Percentiles rank a stretch among this genome's conserved stretches.
Evolutionary conservation across 208 protist genomes (phyloP).

Genomic region (Leishmania aethiopica): DNA sequence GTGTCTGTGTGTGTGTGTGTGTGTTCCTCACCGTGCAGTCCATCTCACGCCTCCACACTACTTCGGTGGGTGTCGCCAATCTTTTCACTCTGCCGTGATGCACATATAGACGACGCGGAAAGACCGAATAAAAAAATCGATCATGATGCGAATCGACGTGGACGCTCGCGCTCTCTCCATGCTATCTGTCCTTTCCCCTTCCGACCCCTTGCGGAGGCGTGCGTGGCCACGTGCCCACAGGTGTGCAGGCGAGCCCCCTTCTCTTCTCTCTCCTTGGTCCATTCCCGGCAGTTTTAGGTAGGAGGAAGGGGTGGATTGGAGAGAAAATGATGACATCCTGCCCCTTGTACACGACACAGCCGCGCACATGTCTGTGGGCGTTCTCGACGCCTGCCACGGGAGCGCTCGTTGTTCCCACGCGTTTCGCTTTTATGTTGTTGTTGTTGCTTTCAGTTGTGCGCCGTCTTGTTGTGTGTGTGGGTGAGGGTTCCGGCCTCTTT

Average conservation of each 20-base stretch:
- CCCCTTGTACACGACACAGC: neutral
- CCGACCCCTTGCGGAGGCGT: neutral
- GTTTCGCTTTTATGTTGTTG: neutral
- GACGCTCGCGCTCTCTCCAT: neutral
- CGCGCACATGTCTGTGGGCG: neutral
- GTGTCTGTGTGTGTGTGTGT: constrained; percentile 1
- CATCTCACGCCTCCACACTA: neutral
- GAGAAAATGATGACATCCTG: neutral
- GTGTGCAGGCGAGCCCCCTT: neutral
- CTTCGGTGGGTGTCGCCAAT: neutral
- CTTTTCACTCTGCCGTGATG: neutral
- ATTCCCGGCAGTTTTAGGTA: neutral
- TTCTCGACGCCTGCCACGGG: neutral
- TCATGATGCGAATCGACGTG: neutral
- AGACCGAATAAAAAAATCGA: neutral
- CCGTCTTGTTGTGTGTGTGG: neutral
- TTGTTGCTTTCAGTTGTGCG: neutral
- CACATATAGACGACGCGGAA: neutral
- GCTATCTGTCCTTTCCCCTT: neutral
- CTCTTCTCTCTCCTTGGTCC: neutral
- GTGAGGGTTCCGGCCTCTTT: neutral
- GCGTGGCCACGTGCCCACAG: neutral
- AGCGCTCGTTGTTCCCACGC: neutral
- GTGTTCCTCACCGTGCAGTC: neutral
- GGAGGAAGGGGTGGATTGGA: neutral